Evolutionary conservation across 306 rosid genomes (phyloP), one percentile per base, ranked within the genome.

Genomic region (Vachellia collinsii): DNA sequence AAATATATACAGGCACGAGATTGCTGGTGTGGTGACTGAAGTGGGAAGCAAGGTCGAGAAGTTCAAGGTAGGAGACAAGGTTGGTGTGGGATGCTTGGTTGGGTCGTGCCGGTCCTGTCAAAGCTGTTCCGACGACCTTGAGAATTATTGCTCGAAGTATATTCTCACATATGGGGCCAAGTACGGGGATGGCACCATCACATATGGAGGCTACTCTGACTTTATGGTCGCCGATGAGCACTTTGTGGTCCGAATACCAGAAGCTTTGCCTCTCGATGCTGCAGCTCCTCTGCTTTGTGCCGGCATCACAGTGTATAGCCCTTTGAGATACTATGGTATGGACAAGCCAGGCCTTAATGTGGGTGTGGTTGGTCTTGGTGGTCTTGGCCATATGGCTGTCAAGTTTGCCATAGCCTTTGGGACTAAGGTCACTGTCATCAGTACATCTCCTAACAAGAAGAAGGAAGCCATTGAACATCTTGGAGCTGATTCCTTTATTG

Each of bases 121-220:
- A 10, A 79, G 51, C 50, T 91, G 93, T 46, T 43, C 38, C 11
- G 76, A 77, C 6, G 29, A 89, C 63, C 88, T 87, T 12, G 93
- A 91, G 79, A 89, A 84, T 25, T 83, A 89, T 22, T 91, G 95
- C 65, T 62, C 87, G 19, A 74, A 86, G 44, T 0, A 43, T 46
- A 80, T 84, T 46, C 82, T 70, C 19, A 91, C 92, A 8, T 91
- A 74, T 8, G 14, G 63, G 41, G 71, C 77, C 44, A 77, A 50
- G 75, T 4, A 87, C 47, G 5, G 22, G 1, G 95, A 91, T 20
- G 87, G 89, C 29, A 89, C 89, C 39, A 74, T 34, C 46, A 87
- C 89, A 7, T 89, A 86, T 4, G 93, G 95, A n/a, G 95, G 95
- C 53, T 91, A 84, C 83, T 89, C 93, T 3, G 90, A 89, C 39